phyloP scores from a whole-genome alignment of 2,329 filamentous ascomycete species.

The Berkeleyomyces rouxiae region DNA sequence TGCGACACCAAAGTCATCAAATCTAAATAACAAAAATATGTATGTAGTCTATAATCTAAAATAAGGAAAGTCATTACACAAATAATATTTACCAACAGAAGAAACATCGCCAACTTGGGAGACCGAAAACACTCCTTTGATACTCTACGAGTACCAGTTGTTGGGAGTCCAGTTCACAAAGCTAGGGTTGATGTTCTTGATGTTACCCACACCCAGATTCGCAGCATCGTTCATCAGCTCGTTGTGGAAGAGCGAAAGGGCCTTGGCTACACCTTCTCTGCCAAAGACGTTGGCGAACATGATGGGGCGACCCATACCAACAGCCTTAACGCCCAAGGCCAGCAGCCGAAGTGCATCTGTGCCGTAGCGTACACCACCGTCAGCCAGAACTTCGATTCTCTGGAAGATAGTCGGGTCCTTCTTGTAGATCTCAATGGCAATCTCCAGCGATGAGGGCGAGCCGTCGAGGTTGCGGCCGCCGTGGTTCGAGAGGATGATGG shows the following conservation, averaged over 20 bases:
- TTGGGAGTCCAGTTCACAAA: conserved; percentile 20
- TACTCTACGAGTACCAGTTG: conserved; percentile 16
- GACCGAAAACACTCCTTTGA: too few relatives aligned
- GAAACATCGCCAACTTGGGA: too few relatives aligned
- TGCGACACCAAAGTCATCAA: too few relatives aligned
- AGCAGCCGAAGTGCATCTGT: conserved; percentile 27
- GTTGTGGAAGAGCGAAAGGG: conserved; percentile 29
- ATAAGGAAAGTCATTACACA: too few relatives aligned
- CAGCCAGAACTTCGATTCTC: conserved; percentile 19
- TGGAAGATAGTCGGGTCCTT: conserved; percentile 18
- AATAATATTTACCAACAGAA: too few relatives aligned
- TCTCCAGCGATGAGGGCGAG: conserved; percentile 20
- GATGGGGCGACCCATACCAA: conserved; percentile 29
- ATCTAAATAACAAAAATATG: too few relatives aligned
- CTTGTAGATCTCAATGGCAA: conserved; percentile 19
- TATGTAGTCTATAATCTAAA: too few relatives aligned
- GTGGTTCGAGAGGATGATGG: conserved; percentile 28
- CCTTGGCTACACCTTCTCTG: conserved; percentile 29
- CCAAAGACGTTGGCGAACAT: conserved; percentile 31
- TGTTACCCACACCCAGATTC: conserved; percentile 26
- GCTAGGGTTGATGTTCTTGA: conserved; percentile 21
- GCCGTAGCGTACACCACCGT: conserved; percentile 29
- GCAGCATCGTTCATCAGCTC: conserved; percentile 30
- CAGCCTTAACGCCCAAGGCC: conserved; percentile 27
- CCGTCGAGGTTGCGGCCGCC: conserved; percentile 28